Evolutionary conservation across 1,139 yeast species (phyloP), one percentile per base, ranked within the genome.

Genomic region (Saccharomycopsis hybrid): DNA sequence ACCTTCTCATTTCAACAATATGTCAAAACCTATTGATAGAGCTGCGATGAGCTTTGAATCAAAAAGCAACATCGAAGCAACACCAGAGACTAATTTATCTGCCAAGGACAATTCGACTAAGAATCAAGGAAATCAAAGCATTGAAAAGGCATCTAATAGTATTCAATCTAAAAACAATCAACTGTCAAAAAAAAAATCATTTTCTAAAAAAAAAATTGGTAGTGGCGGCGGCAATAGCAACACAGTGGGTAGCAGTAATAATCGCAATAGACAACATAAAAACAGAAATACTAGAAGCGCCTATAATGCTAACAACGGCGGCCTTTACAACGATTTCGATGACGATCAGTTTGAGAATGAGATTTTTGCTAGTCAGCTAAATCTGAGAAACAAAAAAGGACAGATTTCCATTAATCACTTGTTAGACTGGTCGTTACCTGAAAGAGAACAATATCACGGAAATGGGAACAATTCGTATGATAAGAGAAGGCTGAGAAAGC

Each of bases 391-490:
- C 18, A 41, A 30, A 27, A 77, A 72, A 61, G 79, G 81, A 18
- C 78, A 76, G 57, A 70, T 80, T 28, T 77, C 84, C 11, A 78
- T 82, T 44, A 79, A 80, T 57, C 88, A 82, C 63, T 66, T 84
- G 52, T 63, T 84, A 47, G 83, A 81, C 47, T 82, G 80, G 57
- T 77, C 76, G 55, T 70, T 80, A n/a, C 71, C 84, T 58, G 77
- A 76, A 61, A 56, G 79, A 62, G 66, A 49, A 50, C 25, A 54
- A 50, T 25, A 31, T 47, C 55, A 29, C 45, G 47, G 42, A 47
- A 18, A 37, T 42, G 33, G 33, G 8, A 36, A 8, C 39, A 8
- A 7, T 24, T n/a, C n/a, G n/a, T n/a, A n/a, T n/a, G n/a, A n/a
- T n/a, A n/a, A 36, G 18, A 36, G 39, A 36, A 13, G 18, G 39